Percentiles rank a stretch among this genome's conserved stretches.
Conservation (phyloP, 2,329 filamentous ascomycete genomes). For the Dothiorella sarmentorum region DNA sequence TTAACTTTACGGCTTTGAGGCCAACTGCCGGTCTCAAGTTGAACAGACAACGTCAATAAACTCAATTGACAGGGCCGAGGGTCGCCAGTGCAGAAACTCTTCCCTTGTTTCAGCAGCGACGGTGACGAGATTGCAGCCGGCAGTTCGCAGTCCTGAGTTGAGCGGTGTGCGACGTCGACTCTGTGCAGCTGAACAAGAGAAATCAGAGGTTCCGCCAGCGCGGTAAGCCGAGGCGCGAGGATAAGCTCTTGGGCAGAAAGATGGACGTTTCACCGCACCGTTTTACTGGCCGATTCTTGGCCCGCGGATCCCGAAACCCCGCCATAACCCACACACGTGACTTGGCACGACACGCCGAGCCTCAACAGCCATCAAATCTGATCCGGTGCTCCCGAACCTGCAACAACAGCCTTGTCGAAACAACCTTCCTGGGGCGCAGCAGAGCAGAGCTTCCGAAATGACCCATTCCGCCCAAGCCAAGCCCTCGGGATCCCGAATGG, state of each 20-base stretch:
- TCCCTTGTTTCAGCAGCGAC: neutral
- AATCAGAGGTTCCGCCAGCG: neutral
- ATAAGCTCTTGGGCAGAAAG: constrained; percentile 8
- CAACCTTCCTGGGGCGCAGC: neutral
- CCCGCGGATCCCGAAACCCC: neutral
- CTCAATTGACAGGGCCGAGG: neutral
- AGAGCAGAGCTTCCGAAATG: neutral
- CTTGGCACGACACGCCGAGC: too few relatives aligned
- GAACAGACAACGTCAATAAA: neutral
- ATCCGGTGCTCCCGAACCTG: neutral
- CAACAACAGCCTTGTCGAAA: neutral
- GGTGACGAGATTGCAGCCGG: neutral
- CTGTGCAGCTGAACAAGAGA: too few relatives aligned
- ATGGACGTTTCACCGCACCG: constrained; percentile 8
- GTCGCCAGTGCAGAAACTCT: neutral
- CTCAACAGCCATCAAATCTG: too few relatives aligned
- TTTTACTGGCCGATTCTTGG: neutral
- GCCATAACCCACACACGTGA: constrained; percentile 2
- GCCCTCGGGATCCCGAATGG: too few relatives aligned
- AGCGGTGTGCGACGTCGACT: too few relatives aligned
- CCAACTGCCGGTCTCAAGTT: neutral
- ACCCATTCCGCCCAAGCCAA: too few relatives aligned
- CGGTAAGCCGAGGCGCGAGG: neutral
- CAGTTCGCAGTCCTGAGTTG: too few relatives aligned
- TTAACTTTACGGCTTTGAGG: neutral